Conservation (phyloP, 805 yeast species). For the Clavispora phyllophila region DNA sequence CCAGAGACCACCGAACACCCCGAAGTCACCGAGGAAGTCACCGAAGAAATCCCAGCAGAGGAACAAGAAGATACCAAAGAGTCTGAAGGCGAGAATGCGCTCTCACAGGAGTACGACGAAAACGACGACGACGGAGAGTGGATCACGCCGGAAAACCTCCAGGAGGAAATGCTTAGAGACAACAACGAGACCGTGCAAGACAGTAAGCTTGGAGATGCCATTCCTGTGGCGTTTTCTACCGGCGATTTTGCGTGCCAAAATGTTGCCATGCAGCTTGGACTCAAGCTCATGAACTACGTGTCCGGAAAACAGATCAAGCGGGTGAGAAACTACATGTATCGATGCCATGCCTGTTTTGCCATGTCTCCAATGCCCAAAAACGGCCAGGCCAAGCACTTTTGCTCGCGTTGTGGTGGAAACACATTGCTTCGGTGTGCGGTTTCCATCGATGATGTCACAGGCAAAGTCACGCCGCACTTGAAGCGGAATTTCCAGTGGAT, state of each 20-base stretch:
- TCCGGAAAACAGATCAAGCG: constrained; percentile 82
- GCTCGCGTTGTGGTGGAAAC: constrained; percentile 93
- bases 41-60: no score
- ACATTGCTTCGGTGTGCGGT: constrained; percentile 89
- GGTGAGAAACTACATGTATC: constrained; percentile 85
- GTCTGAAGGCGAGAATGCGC: constrained; percentile 1
- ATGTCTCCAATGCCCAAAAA: constrained; percentile 72
- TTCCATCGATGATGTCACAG: constrained; percentile 71
- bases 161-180: constrained; percentile 65
- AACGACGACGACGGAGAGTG: constrained; percentile 84
- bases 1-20: no score
- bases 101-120: constrained; percentile 54
- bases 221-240: constrained; percentile 80
- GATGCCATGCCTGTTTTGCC: constrained; percentile 96
- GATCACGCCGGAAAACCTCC: constrained; percentile 86
- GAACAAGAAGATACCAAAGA: background rate
- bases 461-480: constrained; percentile 80
- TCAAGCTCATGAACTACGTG: constrained; percentile 77
- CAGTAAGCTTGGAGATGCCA: constrained; percentile 25
- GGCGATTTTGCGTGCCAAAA: constrained; percentile 98
- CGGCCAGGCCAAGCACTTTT: constrained; percentile 79
- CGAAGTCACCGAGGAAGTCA: no score
- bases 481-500: constrained; percentile 93
- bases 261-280: constrained; percentile 85
- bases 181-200: constrained; percentile 51